These are phyloP conservation scores for Russula sp. DNA, from an alignment of 768 basidiomycete species.

Conservation along the genomic window DNA sequence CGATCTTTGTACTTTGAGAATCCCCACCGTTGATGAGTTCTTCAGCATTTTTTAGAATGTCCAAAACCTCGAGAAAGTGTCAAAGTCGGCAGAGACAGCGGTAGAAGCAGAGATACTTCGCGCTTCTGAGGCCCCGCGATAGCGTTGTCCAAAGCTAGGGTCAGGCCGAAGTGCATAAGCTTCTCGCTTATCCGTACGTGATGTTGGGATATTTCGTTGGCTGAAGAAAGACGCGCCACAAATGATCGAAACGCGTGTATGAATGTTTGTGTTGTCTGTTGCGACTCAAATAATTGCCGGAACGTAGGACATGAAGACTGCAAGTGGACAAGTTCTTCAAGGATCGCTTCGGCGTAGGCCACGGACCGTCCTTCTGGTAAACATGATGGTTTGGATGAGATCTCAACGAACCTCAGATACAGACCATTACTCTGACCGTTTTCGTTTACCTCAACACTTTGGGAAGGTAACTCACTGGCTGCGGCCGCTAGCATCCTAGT, in stretches of 20 bases:
- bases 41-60: slow-evolving; percentile 51
- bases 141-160: slow-evolving; percentile 58
- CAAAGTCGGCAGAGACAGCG: not conserved
- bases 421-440: slow-evolving; percentile 11
- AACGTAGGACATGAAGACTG: slow-evolving; percentile 62
- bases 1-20: slow-evolving; percentile 44
- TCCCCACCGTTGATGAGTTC: slow-evolving; percentile 42
- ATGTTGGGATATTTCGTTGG: slow-evolving; percentile 37
- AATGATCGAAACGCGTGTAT: slow-evolving; percentile 58
- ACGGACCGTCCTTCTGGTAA: slow-evolving; percentile 10
- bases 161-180: slow-evolving; percentile 60
- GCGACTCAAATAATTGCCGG: slow-evolving; percentile 66
- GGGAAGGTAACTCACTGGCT: not conserved
- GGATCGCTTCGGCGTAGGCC: slow-evolving; percentile 45
- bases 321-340: slow-evolving; percentile 64
- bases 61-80: slow-evolving; percentile 45
- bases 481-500: slow-evolving; percentile 43
- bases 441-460: slow-evolving; percentile 26
- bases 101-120: slow-evolving; percentile 42
- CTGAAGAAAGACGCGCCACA: slow-evolving; percentile 38
- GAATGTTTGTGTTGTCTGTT: slow-evolving; percentile 61
- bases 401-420: not conserved
- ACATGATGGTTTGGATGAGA: not conserved
- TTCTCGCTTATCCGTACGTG: slow-evolving; percentile 60
- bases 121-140: slow-evolving; percentile 63